Base-by-base conservation (phyloP, 371 early-diverging fungal genomes). In the Saksenaea vasiformis region DNA sequence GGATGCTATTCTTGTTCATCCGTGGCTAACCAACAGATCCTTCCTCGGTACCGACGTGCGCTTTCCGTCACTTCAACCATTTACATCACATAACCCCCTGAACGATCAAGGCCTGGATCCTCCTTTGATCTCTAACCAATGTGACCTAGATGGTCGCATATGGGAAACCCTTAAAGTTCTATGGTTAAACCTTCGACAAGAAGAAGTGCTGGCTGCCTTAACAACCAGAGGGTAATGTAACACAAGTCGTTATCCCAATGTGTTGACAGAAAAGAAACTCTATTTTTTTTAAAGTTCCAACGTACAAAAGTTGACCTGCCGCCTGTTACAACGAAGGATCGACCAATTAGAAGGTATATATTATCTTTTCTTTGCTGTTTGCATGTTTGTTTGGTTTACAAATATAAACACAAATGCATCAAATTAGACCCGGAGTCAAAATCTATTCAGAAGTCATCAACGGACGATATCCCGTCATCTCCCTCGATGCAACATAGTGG, bases 231-330 rank as follows among this genome's bases (percentile, higher is more conserved):
- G 72, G 73, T 78, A n/a, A 78, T 66, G 11, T 54, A 5, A 17
- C 51, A 47, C 26, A 47, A 47, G 38, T 19, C 51, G 19, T 22
- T 17, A 3, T 47, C 5, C 14, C n/a, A 58, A 19, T 58, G 28
- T 56, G 9, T 44, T 61, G 27, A 54, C 62, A 14, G n/a, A 37
- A 54, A 24, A 14, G n/a, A 37, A 54, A 24, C 19, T 28, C 31
- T 22, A 47, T 37, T 55, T 37, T 47, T 37, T 55, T 37, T 47
- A 17, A 69, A 78, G 78, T 34, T 35, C 62, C 36, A 79, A 79
- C 62, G 56, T 76, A 26, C 77, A 72, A 35, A 79, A 79, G 54
- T 53, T 79, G 36, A 79, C 80, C 36, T 79, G 72, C 56, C 74
- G 72, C 35, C 54, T 79, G 55, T 57, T 79, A 51, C 67, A 74